These are phyloP conservation scores for Colletotrichum musicola DNA, from an alignment of 2,329 filamentous ascomycete genomes.

Conservation along the genomic window DNA sequence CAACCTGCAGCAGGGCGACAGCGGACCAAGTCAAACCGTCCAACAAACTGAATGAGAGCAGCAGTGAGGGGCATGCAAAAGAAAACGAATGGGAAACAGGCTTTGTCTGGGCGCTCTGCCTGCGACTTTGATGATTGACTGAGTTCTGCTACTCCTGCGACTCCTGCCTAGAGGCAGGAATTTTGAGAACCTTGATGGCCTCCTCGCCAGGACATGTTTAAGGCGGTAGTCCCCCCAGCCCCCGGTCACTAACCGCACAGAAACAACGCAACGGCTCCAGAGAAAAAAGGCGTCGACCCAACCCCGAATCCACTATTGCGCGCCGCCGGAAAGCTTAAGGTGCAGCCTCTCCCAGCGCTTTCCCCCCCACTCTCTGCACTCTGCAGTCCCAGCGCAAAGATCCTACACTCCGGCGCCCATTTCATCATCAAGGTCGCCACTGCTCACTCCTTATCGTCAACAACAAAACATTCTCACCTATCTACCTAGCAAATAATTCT, in stretches of 20 bases:
- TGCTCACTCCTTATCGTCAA: slow-evolving; percentile 27
- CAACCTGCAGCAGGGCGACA: slow-evolving; percentile 23
- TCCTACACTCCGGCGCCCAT: neutral
- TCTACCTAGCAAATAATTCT: too few relatives aligned
- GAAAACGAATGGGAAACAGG: slow-evolving; percentile 27
- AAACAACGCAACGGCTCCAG: slow-evolving; percentile 34
- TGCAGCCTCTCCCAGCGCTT: slow-evolving; percentile 13
- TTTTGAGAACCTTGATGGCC: slow-evolving; percentile 26
- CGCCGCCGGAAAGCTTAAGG: slow-evolving; percentile 35
- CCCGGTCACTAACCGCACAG: slow-evolving; percentile 11
- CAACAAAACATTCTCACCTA: slow-evolving; percentile 1
- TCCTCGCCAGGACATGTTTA: slow-evolving; percentile 16
- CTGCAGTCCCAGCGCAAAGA: slow-evolving; percentile 22
- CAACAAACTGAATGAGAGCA: neutral
- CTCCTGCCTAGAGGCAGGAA: neutral
- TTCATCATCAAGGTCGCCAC: slow-evolving; percentile 17
- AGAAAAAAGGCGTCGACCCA: slow-evolving; percentile 24
- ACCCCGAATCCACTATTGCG: slow-evolving; percentile 27
- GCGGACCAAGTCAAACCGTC: neutral
- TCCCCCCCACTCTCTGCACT: slow-evolving; percentile 8
- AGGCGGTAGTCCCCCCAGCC: slow-evolving; percentile 5
- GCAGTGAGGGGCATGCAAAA: slow-evolving; percentile 4
- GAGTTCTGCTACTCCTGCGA: neutral
- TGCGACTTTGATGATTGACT: slow-evolving; percentile 16
- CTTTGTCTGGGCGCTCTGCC: slow-evolving; percentile 25